Evolutionary conservation across 2,329 filamentous ascomycete genomes (phyloP).

Genomic region (Neonectria faginata): DNA sequence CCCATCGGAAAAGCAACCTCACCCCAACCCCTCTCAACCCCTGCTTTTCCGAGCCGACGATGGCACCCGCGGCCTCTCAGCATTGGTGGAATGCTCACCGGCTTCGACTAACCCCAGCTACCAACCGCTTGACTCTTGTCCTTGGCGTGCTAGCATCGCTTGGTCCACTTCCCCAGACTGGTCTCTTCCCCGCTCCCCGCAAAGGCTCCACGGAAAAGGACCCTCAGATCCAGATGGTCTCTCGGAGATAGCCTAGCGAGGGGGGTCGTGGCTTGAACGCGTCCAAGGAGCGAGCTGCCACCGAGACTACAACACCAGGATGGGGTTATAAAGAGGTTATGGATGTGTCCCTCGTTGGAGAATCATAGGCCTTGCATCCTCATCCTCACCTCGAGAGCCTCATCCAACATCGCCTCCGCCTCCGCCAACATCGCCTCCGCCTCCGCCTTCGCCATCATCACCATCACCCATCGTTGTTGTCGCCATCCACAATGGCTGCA

Average conservation of each 20-base stretch:
- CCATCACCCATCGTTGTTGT: neutral
- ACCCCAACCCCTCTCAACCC: neutral
- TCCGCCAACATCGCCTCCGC: neutral
- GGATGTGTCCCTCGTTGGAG: neutral
- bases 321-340: slow-evolving; percentile 2
- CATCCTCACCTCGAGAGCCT: neutral
- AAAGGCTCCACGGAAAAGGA: slow-evolving; percentile 11
- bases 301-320: neutral
- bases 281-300: neutral
- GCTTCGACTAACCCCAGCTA: neutral
- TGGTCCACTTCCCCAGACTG: slow-evolving; percentile 10
- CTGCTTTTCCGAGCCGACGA: slow-evolving; percentile 5
- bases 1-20: neutral
- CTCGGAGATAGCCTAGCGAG: neutral
- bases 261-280: neutral
- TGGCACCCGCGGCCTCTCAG: neutral
- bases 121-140: neutral
- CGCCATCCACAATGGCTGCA: slow-evolving; percentile 26
- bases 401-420: neutral
- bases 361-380: slow-evolving; percentile 1
- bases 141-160: neutral
- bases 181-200: neutral
- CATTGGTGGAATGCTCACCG: neutral
- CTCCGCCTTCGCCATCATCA: neutral
- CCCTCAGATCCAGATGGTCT: neutral